Evolutionary conservation across 2,329 filamentous ascomycete genomes (phyloP).

Genomic region (Neonectria hederae): DNA sequence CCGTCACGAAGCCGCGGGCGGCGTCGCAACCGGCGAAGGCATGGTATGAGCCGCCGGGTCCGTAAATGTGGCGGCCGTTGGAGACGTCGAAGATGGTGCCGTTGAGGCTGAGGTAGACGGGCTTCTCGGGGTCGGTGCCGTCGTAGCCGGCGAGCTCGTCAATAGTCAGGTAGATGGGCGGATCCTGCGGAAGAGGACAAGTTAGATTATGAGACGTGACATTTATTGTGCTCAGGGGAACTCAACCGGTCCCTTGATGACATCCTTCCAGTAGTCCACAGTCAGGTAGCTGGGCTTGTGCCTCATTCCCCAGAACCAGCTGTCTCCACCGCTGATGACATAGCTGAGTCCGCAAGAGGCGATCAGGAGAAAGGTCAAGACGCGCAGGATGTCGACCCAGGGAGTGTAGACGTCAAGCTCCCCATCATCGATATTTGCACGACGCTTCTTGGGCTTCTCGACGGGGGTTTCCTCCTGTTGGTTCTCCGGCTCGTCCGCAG

Average conservation of each 20-base stretch:
- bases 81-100: conserved; percentile 87
- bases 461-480: conserved; percentile 41
- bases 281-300: conserved; percentile 70
- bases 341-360: conserved; percentile 78
- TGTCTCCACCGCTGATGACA: conserved; percentile 76
- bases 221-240: conserved; percentile 7
- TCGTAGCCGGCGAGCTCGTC: conserved; percentile 78
- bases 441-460: conserved; percentile 35
- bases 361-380: conserved; percentile 72
- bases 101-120: conserved; percentile 91
- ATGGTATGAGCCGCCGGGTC: conserved; percentile 85
- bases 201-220: conserved; percentile 1
- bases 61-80: conserved; percentile 75
- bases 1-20: conserved; percentile 87
- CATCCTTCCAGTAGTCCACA: conserved; percentile 64
- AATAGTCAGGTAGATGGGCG: conserved; percentile 77
- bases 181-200: conserved; percentile 49
- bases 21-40: conserved; percentile 90
- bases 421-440: conserved; percentile 51
- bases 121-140: conserved; percentile 77
- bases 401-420: conserved; percentile 61
- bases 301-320: conserved; percentile 72
- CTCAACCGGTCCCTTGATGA: conserved; percentile 38
- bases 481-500: conserved; percentile 33
- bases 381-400: conserved; percentile 73